Percentiles rank a stretch among this genome's conserved stretches.
phyloP scores from a whole-genome alignment of 164 flowering plant genomes.

The grape (Vitis vinifera) region DNA sequence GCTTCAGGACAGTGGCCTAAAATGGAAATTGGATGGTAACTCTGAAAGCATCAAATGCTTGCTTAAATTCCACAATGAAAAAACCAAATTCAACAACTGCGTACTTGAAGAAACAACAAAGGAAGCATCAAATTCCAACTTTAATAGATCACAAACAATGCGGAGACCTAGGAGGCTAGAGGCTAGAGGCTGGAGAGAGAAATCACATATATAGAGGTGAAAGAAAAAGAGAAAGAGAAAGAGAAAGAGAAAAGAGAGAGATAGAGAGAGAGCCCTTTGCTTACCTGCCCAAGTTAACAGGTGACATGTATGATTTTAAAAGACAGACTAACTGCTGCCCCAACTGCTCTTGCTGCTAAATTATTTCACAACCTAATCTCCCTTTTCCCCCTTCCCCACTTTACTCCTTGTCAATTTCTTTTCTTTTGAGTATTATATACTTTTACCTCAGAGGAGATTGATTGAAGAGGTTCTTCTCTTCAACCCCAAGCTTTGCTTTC shows the following conservation, averaged over 20 bases:
- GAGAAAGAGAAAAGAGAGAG: slow-evolving; percentile 17
- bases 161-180: slow-evolving; percentile 16
- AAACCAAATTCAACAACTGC: slow-evolving; percentile 46
- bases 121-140: slow-evolving; percentile 40
- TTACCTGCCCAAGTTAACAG: slow-evolving; percentile 58
- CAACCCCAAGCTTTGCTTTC: slow-evolving; percentile 51
- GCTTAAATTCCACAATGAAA: slow-evolving; percentile 26
- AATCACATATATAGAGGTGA: neutral
- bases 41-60: slow-evolving; percentile 51
- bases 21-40: slow-evolving; percentile 25
- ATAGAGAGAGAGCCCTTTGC: slow-evolving; percentile 13
- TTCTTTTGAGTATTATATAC: neutral
- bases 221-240: slow-evolving; percentile 7
- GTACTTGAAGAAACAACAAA: slow-evolving; percentile 43
- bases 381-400: slow-evolving; percentile 16
- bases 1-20: slow-evolving; percentile 22
- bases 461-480: slow-evolving; percentile 69
- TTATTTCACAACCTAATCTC: slow-evolving; percentile 54
- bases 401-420: slow-evolving; percentile 22
- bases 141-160: slow-evolving; percentile 30
- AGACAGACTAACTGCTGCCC: slow-evolving; percentile 63
- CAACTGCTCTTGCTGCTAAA: slow-evolving; percentile 73
- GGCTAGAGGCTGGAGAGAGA: slow-evolving; percentile 20
- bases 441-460: too few relatives aligned
- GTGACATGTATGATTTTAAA: slow-evolving; percentile 54